Base-by-base conservation (phyloP, 371 early-diverging fungal genomes). In the Apophysomyces variabilis region DNA sequence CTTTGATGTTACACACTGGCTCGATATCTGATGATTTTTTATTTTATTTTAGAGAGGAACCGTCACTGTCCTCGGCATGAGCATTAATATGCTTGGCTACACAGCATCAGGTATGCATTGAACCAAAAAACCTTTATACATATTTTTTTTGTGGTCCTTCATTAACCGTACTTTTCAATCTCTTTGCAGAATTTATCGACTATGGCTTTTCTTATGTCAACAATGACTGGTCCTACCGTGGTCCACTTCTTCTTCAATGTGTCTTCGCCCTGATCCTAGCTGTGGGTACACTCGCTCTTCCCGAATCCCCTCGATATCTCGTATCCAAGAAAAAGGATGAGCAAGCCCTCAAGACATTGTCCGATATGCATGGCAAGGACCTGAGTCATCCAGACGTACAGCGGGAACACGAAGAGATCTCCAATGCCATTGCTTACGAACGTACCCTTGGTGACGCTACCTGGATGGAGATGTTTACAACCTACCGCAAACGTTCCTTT, bases 361-460 rank as follows among this genome's bases (percentile, higher is more conserved):
- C 93, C 39, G 81, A 86, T 46, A 76, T 97, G 73, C 86, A 92
- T 38, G 84, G 85, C 54, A 71, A 71, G 35, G 83, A 83, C 36
- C 73, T 66, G 54, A 75, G 80, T 41, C 74, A 77, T 64, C 71
- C 86, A 5, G 78, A 69, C 7, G 91, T 95, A 9, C 58, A 78
- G 7, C 80, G 80, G 14, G 96, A 96, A 76, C 89, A 82, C 69
- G 76, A 87, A 13, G 87, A 89, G n/a, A 92, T 95, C 73, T 79
- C 87, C 64, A 85, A 85, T 37, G 76, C 82, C 41, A 75, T 93
- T 38, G 78, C 75, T 21, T 71, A 85, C 32, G 96, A 96, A 73
- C 78, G 85, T 12, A 83, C 77, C 4, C 78, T 89, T 38, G 90
- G 89, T 8, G 76, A 80, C 11, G 88, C 89, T 54, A 80, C 82